Percentiles rank a stretch among this genome's conserved stretches.
These are phyloP conservation scores for Teratosphaeria epicoccoides DNA, from an alignment of 2,329 filamentous ascomycete species.

Conservation along the genomic window DNA sequence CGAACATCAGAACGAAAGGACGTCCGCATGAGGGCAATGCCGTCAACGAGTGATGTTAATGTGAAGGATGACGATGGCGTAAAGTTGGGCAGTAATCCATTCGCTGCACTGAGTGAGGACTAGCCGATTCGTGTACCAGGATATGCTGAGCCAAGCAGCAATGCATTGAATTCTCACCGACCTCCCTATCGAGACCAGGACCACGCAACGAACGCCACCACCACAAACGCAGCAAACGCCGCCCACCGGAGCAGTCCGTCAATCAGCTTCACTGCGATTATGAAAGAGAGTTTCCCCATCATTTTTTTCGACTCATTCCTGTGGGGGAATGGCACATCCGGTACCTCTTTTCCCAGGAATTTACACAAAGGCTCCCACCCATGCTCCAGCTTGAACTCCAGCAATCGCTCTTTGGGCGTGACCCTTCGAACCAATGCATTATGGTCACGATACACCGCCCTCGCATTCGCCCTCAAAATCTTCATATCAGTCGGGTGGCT, in stretches of 20 bases:
- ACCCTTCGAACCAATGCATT: conserved; percentile 10
- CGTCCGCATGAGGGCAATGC: conserved; percentile 28
- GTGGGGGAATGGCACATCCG: conserved; percentile 8
- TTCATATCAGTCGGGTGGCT: not conserved
- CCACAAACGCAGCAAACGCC: not conserved
- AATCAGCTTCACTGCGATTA: not conserved
- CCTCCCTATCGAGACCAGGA: not conserved
- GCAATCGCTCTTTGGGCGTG: conserved; percentile 14
- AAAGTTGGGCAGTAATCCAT: conserved; percentile 24
- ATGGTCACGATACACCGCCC: conserved; percentile 2
- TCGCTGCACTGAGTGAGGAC: conserved; percentile 4
- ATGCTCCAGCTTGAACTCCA: conserved; percentile 24
- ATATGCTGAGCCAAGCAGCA: not conserved
- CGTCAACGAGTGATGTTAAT: not conserved
- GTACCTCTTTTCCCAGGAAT: conserved; percentile 30
- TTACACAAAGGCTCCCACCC: conserved; percentile 36
- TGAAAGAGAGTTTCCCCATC: not conserved
- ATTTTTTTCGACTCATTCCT: not conserved
- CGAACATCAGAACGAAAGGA: conserved; percentile 18
- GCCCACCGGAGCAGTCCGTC: not conserved
- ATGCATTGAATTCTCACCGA: not conserved
- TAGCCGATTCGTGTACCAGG: not conserved
- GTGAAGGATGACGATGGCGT: conserved; percentile 49
- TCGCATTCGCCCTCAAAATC: not conserved
- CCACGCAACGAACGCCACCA: not conserved